Evolutionary conservation across 306 rosid species (phyloP), one percentile per base, ranked within the genome.

Genomic region (Quercus wislizeni): DNA sequence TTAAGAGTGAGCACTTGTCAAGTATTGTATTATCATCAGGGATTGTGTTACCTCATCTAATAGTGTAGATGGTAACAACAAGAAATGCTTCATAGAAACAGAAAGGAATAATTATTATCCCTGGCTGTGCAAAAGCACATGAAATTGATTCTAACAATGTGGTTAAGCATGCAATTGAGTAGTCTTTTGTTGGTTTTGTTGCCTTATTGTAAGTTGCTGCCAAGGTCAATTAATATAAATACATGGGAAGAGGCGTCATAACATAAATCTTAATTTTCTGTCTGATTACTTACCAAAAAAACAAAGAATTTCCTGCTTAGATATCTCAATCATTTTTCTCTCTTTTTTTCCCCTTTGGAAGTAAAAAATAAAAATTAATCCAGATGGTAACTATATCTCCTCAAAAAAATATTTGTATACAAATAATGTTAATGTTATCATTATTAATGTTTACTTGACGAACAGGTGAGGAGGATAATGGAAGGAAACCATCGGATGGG

Each of bases 401-500:
- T 13, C 17, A 12, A 49, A 49, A 18, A 67, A 4, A 25, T 23
- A 10, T 59, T 9, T 59, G 12, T 28, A 23, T 58, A 61, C 58
- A 71, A 69, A 77, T 62, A 78, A 76, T 64, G 55, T 64, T 51
- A 17, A 67, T 38, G 54, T 7, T 74, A 69, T 79, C 85, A 52
- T 7, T 74, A 64, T 79, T 86, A 43, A 17, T 71, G 68, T 65
- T 58, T 30, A 73, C 35, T 73, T 71, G 35, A 41, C 74, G 21
- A 62, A 83, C 89, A 95, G 99, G 86, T 95, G 81, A 91, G 99
- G 91, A 93, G 99, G 84, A 83, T 93, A 89, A 92, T 95, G 98
- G 98, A 93, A 90, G 99, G 99, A 85, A 93, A 90, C 83, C 99
- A 80, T 79, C 92, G 99, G 58, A 95, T 95, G 99, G 99, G 99